These are phyloP conservation scores for Iberis amara DNA, from an alignment of 441 rosid species.

Conservation along the genomic window DNA sequence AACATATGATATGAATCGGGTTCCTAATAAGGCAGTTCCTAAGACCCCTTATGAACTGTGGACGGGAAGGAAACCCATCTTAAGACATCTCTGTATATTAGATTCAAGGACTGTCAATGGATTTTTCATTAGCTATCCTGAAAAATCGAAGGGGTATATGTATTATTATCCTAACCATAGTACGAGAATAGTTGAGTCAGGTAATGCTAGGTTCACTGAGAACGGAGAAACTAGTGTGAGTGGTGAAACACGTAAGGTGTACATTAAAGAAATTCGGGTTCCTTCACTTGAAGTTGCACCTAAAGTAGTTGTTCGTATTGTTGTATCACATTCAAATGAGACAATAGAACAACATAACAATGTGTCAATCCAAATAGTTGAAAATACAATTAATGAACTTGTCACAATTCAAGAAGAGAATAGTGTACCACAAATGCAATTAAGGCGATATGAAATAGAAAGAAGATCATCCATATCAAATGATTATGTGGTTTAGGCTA, in stretches of 20 bases:
- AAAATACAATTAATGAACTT: neutral
- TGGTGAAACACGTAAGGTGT: neutral
- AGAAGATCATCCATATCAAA: too few relatives aligned
- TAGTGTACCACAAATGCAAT: too few relatives aligned
- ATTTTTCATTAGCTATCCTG: neutral
- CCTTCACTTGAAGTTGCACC: neutral
- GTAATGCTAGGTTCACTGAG: neutral
- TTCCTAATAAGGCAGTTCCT: neutral
- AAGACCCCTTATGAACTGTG: neutral
- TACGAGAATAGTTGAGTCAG: neutral
- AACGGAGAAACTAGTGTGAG: neutral
- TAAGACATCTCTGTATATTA: neutral
- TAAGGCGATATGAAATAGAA: too few relatives aligned
- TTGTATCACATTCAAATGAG: neutral
- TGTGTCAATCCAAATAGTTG: neutral
- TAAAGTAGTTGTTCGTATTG: neutral
- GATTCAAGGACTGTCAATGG: neutral
- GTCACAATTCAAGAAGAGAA: neutral
- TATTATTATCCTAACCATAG: neutral
- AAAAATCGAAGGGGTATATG: neutral
- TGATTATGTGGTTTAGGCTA: too few relatives aligned
- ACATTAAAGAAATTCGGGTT: neutral
- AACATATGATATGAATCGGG: neutral
- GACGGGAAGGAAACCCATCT: neutral
- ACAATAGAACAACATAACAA: neutral